These are phyloP conservation scores for Entonaema liquescens DNA, from an alignment of 495 filamentous ascomycete species.

Conservation along the genomic window DNA sequence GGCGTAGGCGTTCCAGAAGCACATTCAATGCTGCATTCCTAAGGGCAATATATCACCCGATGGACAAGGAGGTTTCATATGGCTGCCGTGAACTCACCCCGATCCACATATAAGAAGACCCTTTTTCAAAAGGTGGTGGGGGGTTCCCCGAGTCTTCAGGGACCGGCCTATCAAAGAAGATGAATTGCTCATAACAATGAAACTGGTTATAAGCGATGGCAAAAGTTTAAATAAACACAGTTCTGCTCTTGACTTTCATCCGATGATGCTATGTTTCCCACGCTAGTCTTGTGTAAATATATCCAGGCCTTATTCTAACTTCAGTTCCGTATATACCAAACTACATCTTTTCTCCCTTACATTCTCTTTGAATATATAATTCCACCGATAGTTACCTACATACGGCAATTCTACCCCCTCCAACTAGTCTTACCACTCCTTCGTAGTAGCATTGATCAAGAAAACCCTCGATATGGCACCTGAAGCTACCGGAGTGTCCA, in stretches of 20 bases:
- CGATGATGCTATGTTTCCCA: background rate
- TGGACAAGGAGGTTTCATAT: slow-evolving; percentile 18
- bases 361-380: background rate
- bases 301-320: background rate
- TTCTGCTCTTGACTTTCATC: slow-evolving; percentile 10
- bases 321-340: background rate
- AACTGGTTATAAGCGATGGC: slow-evolving; percentile 14
- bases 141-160: slow-evolving; percentile 36
- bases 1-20: slow-evolving; percentile 17
- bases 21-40: slow-evolving; percentile 6
- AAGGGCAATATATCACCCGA: slow-evolving; percentile 47
- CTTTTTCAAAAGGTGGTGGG: slow-evolving; percentile 35
- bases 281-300: background rate
- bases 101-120: slow-evolving; percentile 36
- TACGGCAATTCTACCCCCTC: background rate
- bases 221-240: slow-evolving; percentile 22
- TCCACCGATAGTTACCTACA: background rate
- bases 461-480: slow-evolving; percentile 34
- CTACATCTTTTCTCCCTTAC: background rate
- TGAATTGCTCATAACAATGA: slow-evolving; percentile 33
- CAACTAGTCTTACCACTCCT: background rate
- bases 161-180: slow-evolving; percentile 29
- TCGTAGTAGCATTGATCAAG: slow-evolving; percentile 23
- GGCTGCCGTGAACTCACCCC: slow-evolving; percentile 43
- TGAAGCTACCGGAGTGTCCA: slow-evolving; percentile 29